These are phyloP conservation scores for Hemileccinum hortonii DNA, from an alignment of 1,284 basidiomycete genomes.

Conservation along the genomic window DNA sequence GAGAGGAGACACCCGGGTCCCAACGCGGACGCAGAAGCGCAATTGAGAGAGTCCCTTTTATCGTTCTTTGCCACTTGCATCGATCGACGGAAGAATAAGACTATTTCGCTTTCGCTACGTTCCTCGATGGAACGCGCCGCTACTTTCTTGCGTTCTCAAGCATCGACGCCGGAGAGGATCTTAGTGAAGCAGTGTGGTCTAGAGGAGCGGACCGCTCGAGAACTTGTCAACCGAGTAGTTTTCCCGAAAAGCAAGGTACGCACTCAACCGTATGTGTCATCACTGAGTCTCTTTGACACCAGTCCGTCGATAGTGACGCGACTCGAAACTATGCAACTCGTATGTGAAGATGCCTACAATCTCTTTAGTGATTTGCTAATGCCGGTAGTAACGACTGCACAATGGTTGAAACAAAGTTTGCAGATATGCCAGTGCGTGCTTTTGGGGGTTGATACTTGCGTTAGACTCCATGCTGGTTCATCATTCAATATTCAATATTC, in stretches of 20 bases:
- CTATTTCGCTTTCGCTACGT: constrained; percentile 1
- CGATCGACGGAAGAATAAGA: constrained; percentile 10
- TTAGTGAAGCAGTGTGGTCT: constrained; percentile 22
- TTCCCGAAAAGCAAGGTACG: not conserved
- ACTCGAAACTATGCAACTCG: not conserved
- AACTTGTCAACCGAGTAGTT: constrained; percentile 20
- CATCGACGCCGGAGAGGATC: constrained; percentile 7
- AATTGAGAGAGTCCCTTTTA: constrained; percentile 18
- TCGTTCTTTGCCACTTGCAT: constrained; percentile 16
- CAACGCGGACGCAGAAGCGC: constrained; percentile 1
- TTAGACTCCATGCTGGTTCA: no score
- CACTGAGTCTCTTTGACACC: not conserved
- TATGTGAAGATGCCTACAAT: not conserved
- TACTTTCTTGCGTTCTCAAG: constrained; percentile 12
- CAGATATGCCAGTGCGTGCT: not conserved
- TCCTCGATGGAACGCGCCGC: constrained; percentile 13
- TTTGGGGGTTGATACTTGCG: not conserved
- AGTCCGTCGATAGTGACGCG: not conserved
- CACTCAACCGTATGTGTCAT: not conserved
- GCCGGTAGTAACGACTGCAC: not conserved
- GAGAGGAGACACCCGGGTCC: not conserved
- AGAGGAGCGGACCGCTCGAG: constrained; percentile 20
- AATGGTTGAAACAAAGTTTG: not conserved
- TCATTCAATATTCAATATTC: no score
- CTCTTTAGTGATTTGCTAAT: not conserved